A percentile compares a stretch with the other conserved stretches of the same genome.
phyloP scores from a whole-genome alignment of 768 basidiomycete species.

The Tremella mesenterica region DNA sequence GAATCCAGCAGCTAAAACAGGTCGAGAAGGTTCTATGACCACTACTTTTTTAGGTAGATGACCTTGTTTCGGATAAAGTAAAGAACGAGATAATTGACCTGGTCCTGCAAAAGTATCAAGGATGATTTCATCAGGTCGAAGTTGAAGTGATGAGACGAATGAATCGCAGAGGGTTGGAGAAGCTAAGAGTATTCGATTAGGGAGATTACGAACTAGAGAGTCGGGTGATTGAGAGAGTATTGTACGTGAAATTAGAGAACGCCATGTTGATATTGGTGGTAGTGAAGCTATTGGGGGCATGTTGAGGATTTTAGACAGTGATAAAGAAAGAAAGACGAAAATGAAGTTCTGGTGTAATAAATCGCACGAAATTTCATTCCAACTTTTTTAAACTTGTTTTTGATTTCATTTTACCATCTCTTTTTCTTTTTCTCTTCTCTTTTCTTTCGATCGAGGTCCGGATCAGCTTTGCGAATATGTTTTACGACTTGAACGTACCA shows the following conservation, averaged over 20 bases:
- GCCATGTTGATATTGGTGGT: too few relatives aligned
- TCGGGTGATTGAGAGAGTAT: too few relatives aligned
- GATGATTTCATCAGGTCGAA: slow-evolving; percentile 23
- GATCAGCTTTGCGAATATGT: slow-evolving; percentile 19
- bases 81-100: slow-evolving; percentile 23
- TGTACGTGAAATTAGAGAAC: too few relatives aligned
- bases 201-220: too few relatives aligned
- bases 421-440: neutral
- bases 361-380: too few relatives aligned
- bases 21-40: neutral
- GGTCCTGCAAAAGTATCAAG: slow-evolving; percentile 26
- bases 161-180: slow-evolving; percentile 14
- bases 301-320: too few relatives aligned
- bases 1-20: neutral
- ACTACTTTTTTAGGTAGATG: neutral
- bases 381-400: too few relatives aligned
- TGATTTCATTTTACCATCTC: too few relatives aligned
- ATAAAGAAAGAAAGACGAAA: too few relatives aligned
- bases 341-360: too few relatives aligned
- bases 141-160: slow-evolving; percentile 19
- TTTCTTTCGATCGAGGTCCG: too few relatives aligned
- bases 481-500: slow-evolving; percentile 36
- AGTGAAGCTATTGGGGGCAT: too few relatives aligned
- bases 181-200: slow-evolving; percentile 15
- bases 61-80: slow-evolving; percentile 23